Evolutionary conservation across 192 early-diverging fungal genomes (phyloP).

Genomic region (Obelidium mucronatum): DNA sequence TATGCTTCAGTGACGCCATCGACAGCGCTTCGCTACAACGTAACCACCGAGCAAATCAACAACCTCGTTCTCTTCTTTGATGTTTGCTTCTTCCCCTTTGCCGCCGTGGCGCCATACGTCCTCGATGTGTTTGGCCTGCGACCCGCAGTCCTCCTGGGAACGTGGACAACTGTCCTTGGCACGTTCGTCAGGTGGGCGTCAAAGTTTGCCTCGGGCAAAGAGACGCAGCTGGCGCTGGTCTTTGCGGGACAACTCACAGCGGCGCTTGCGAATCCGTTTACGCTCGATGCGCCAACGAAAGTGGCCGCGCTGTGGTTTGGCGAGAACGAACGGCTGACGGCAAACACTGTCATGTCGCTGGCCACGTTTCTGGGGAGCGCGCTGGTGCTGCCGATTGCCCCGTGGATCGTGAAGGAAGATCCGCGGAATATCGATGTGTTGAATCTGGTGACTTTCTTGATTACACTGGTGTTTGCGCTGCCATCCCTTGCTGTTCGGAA

Average conservation of each 20-base stretch:
- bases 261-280: conserved; percentile 9
- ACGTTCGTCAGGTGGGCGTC: conserved; percentile 11
- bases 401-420: conserved; percentile 19
- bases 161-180: conserved; percentile 14
- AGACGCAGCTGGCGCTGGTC: neutral
- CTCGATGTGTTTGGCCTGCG: conserved; percentile 21
- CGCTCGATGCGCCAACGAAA: conserved; percentile 32
- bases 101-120: neutral
- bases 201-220: neutral
- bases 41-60: conserved; percentile 18
- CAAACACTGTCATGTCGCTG: conserved; percentile 39
- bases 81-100: conserved; percentile 12
- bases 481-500: conserved; percentile 32
- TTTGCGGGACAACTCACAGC: neutral
- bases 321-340: conserved; percentile 35
- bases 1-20: conserved; percentile 29
- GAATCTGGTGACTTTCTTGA: conserved; percentile 15
- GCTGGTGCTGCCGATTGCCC: conserved; percentile 8
- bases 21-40: conserved; percentile 5
- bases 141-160: conserved; percentile 1
- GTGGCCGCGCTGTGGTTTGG: conserved; percentile 37
- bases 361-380: conserved; percentile 17
- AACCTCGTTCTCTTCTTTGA: conserved; percentile 13
- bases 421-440: neutral
- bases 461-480: conserved; percentile 4